Conservation (phyloP, 225 moss, liverwort and hornwort genomes). For the Marchantia polymorpha region DNA sequence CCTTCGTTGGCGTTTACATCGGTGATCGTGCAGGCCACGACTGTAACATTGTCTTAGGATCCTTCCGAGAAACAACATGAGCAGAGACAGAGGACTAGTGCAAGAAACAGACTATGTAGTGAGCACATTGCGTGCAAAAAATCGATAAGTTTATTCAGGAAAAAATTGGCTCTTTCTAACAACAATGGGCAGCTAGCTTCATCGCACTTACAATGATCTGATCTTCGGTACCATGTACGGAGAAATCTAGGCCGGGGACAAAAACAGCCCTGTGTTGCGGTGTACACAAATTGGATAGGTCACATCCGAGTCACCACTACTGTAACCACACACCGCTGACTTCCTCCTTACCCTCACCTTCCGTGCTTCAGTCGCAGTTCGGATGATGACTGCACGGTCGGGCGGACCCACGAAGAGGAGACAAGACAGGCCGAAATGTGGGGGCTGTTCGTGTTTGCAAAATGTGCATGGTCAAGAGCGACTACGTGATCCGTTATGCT, state of each 20-base stretch:
- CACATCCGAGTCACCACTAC: background rate
- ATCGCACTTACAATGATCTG: slow-evolving; percentile 2
- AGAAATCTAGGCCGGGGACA: background rate
- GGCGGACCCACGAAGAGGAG: background rate
- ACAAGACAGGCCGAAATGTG: background rate
- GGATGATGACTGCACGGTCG: background rate
- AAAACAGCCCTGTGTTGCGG: background rate
- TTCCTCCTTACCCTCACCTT: background rate
- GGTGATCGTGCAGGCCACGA: background rate
- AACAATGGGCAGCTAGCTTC: slow-evolving; percentile 5
- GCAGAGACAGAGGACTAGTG: background rate
- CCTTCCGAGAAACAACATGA: background rate
- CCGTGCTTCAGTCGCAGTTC: background rate
- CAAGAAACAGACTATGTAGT: background rate
- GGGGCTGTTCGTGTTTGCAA: background rate
- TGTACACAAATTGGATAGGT: background rate
- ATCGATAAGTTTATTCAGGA: slow-evolving; percentile 4
- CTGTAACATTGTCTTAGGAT: background rate
- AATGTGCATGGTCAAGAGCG: slow-evolving; percentile 10
- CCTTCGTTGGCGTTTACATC: background rate
- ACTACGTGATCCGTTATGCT: slow-evolving; percentile 10
- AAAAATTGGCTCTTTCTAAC: slow-evolving; percentile 2
- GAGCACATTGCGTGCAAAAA: slow-evolving; percentile 16
- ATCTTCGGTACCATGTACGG: background rate
- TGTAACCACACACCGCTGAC: background rate